Evolutionary conservation across 768 basidiomycete species (phyloP), one percentile per base, ranked within the genome.

Genomic region (Leccinum aurantiacum): DNA sequence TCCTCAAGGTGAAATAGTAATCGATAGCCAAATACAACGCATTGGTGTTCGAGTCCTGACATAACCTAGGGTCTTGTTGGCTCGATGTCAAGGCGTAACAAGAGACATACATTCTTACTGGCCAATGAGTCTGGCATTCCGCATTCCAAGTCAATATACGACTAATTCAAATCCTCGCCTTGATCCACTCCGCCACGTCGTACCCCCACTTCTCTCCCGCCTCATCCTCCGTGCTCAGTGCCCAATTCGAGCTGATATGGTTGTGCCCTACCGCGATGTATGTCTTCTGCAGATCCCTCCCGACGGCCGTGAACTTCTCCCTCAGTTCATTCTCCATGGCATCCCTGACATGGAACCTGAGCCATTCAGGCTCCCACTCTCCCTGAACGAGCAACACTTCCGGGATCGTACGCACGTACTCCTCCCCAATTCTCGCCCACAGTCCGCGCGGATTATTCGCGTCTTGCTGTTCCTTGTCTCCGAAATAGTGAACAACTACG

Each of bases 141-240:
- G 37, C 9, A 65, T 60, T 65, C 44, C 60, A 65, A 60, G 27
- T 33, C 3, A n/a, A 13, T 17, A n/a, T 25, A 17, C 6, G 13
- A 6, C 58, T 59, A 59, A 29, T 44, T 3, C 6, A 66, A 19
- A 44, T 6, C 59, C 46, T 66, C 46, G 65, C 64, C 53, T 71
- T 68, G 55, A 79, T 63, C 75, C 74, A 80, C 7, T 60, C 53
- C 4, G 66, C 71, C 37, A 81, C 78, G 17, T 83, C 78, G 57
- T 80, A 74, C 1, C 77, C 86, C 86, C 87, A 88, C 33, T 81
- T 77, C 64, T 89, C 87, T 17, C 84, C 88, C 63, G 83, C 70
- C 15, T 80, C 83, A 9, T 86, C 73, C 2, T 87, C 86, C 2
- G 78, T 81, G 3, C 76, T 69, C 58, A 87, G 65, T 14, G 78